Evolutionary conservation across 1,284 basidiomycete genomes (phyloP), one percentile per base, ranked within the genome.

Genomic region (Puccinia horiana): DNA sequence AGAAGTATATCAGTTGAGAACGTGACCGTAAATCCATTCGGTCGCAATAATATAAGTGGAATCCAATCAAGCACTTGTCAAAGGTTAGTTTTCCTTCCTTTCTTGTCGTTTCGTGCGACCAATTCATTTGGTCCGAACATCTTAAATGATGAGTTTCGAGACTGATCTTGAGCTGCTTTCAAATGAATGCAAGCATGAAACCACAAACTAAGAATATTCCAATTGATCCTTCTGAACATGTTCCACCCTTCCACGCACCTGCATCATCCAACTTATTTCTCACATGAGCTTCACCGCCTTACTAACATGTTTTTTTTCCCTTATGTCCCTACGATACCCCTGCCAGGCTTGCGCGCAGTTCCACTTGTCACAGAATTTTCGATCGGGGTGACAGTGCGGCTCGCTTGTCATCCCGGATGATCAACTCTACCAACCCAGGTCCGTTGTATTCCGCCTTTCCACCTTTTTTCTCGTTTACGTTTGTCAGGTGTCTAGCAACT

Each of bases 151-250:
- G 56, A 58, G 56, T 32, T 58, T 58, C n/a, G 6, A 29, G n/a
- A n/a, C n/a, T 29, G 2, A 5, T 6, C 29, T 58, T 58, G 56
- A 58, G 56, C 56, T 58, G 56, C 56, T n/a, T 58, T 58, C 56
- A 26, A 29, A 5, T 58, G 56, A 58, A 26, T 29, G 56, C 56
- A 26, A n/a, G 20, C 56, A n/a, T 58, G 56, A 58, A 58, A 58
- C n/a, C n/a, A 58, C 56, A 58, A 58, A 58, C n/a, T 58, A 58
- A 58, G n/a, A 16, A n/a, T 58, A 29, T 58, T 58, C 56, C 56
- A 58, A 58, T 58, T 58, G 56, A 58, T 58, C 56, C 56, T 58
- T 58, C 56, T 58, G 56, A 58, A 26, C 26, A 26, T 29, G 56
- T 29, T 2, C 3, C 56, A 32, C 26, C 26, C 6, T 29, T 14